Base-by-base conservation (phyloP, 257 asterid genomes). In the Nicotiana noctiflora region DNA sequence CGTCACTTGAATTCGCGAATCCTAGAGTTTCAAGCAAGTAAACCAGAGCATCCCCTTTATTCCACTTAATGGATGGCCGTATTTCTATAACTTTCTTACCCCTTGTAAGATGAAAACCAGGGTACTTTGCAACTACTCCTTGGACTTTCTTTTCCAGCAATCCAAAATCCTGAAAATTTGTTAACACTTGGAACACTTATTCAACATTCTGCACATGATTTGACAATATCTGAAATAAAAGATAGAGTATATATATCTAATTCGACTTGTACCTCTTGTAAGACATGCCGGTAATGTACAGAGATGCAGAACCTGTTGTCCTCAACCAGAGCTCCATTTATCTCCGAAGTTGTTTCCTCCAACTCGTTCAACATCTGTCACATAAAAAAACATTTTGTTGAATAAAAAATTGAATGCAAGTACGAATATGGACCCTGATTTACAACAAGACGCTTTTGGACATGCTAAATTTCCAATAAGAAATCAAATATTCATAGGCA, bases 31-130 rank as follows among this genome's bases (percentile, higher is more conserved):
- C 86, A 1, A 93, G 91, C 63, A 95, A 86, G 85, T 92, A 93
- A 0, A 78, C 21, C 80, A 95, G 55, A 1, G 98, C 98, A 57
- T 91, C 86, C 31, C 98, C 97, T 82, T 95, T 93, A 86, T 93
- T 92, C 98, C 97, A 93, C 51, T 93, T 19, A 2, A 94, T 90
- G 4, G 97, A 87, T n/a, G 98, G 98, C 77, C 97, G 86, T 23
- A 94, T 85, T 81, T 94, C 98, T 56, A 94, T 3, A 65, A 94
- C 98, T 75, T 94, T 90, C 89, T 90, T 92, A 59, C 98, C 98
- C 52, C 86, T 84, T 55, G 92, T 91, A 77, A 90, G n/a, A 83
- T 86, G 96, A 85, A 94, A 93, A 34, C 64, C 13, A 0, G 84
- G 75, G 49, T 87, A 84, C 37, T 88, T 88, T 9, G 81, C 72